A percentile compares a stretch with the other conserved stretches of the same genome.
These are phyloP conservation scores for Phytopythium chamaehyphon DNA, from an alignment of 352 stramenopile species.

Conservation along the genomic window DNA sequence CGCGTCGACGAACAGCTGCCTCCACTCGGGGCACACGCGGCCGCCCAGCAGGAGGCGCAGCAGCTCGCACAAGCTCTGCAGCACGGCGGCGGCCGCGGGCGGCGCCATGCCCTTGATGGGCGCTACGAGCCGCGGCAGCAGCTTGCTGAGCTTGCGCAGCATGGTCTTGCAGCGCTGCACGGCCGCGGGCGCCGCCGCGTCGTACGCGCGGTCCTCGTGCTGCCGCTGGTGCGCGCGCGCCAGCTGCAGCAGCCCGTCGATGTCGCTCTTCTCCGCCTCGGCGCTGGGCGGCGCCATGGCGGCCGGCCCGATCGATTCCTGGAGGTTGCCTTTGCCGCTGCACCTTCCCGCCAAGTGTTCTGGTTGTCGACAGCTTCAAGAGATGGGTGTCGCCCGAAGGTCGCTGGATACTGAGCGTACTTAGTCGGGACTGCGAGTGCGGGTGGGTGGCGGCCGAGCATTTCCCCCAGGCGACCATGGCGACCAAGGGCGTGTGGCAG, in stretches of 20 bases:
- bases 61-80: slow-evolving; percentile 57
- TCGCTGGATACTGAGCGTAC: not conserved
- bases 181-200: slow-evolving; percentile 23
- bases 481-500: slow-evolving; percentile 75
- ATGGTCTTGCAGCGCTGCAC: slow-evolving; percentile 61
- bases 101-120: slow-evolving; percentile 32
- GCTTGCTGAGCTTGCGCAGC: slow-evolving; percentile 61
- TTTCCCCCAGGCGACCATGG: slow-evolving; percentile 30
- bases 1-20: slow-evolving; percentile 51
- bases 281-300: slow-evolving; percentile 2
- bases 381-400: not conserved
- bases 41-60: slow-evolving; percentile 41
- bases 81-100: slow-evolving; percentile 25
- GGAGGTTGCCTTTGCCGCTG: not conserved
- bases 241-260: slow-evolving; percentile 36
- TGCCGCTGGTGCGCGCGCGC: slow-evolving; percentile 43
- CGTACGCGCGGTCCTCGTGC: slow-evolving; percentile 38
- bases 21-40: slow-evolving; percentile 49
- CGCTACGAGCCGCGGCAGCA: slow-evolving; percentile 67
- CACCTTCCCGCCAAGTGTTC: not conserved
- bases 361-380: not conserved
- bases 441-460: slow-evolving; percentile 4
- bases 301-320: slow-evolving; percentile 5
- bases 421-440: not conserved
- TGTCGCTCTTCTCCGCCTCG: slow-evolving; percentile 44